Evolutionary conservation across 495 filamentous ascomycete species (phyloP), one percentile per base, ranked within the genome.

Genomic region (Trichodelitschia bisporula): DNA sequence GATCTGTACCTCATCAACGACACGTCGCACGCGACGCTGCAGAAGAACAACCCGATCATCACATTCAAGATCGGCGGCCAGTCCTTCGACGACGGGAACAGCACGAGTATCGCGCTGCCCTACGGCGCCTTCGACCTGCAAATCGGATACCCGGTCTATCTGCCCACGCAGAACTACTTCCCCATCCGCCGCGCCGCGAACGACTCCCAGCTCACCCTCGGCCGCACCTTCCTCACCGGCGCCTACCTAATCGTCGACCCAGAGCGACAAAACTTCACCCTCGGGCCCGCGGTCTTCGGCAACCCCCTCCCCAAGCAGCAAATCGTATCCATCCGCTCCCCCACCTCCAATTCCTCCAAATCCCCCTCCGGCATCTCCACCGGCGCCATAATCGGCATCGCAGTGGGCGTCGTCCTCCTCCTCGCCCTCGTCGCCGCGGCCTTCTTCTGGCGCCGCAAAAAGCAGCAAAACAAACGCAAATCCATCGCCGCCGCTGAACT

Each of bases 1-100:
- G 37, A 44, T 17, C 37, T 44, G 3, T 53, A 53, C 32, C 26
- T 48, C 4, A 29, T 53, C 16, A 51, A 49, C 36, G 30, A 39
- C 16, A 48, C 46, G 6, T 38, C 42, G 16, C 46, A 44, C 33
- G 23, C 32, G 1, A 15, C 43, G 26, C 40, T 51, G 14, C 21
- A 25, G 9, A 26, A 34, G 4, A 24, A 29, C 4, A 50, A 49
- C 36, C 45, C 49, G 3, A 33, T 36, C 0, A 30, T 53, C 11
- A 49, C 47, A 12, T 45, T 53, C 28, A 42, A 41, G 24, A 42
- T 50, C 23, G 39, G 38, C 5, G 39, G 44, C 26, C 35, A 37
- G 15, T n/a, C 38, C 2, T 12, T 23, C 11, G 39, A 35, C 24
- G 39, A 36, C 19, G 30, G 35, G 13, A 40, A 43, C 20, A 42